These are phyloP conservation scores for Lactarius psammicola DNA, from an alignment of 768 basidiomycete species.

Conservation along the genomic window DNA sequence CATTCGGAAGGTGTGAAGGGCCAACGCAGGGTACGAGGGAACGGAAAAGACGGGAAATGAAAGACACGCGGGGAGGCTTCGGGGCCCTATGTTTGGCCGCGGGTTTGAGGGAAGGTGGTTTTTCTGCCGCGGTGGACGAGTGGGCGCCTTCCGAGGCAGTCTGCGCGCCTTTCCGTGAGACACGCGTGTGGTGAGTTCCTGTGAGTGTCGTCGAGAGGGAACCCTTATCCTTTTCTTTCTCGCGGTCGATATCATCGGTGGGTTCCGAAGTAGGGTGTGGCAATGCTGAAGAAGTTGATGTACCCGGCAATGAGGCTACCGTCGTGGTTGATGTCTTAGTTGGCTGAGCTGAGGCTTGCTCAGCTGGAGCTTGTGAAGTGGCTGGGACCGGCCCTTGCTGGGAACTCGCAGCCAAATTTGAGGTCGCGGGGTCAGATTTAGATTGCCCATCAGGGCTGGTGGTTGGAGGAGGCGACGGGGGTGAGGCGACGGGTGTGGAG, in stretches of 20 bases:
- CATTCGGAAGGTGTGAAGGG: constrained; percentile 49
- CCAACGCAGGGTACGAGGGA: constrained; percentile 66
- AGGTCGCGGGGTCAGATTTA: constrained; percentile 26
- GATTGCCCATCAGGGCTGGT: constrained; percentile 24
- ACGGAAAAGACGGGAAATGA: constrained; percentile 58
- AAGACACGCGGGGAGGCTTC: constrained; percentile 46
- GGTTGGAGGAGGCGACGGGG: constrained; percentile 10
- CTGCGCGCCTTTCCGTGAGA: constrained; percentile 34
- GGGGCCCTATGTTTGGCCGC: constrained; percentile 28
- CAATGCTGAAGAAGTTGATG: constrained; percentile 28
- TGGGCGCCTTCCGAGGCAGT: constrained; percentile 38
- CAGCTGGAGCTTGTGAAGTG: constrained; percentile 6
- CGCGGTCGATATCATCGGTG: constrained; percentile 39
- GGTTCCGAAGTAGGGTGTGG: constrained; percentile 35
- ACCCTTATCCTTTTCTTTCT: constrained; percentile 48
- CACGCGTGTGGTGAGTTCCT: constrained; percentile 42
- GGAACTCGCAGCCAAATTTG: constrained; percentile 12
- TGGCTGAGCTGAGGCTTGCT: constrained; percentile 24
- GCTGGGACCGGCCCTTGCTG: constrained; percentile 33
- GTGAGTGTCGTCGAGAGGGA: constrained; percentile 45
- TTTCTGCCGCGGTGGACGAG: constrained; percentile 35
- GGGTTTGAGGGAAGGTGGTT: constrained; percentile 26
- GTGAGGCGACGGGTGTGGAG: constrained; percentile 1
- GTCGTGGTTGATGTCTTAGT: constrained; percentile 24
- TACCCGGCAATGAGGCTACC: constrained; percentile 20